Conservation (phyloP, 106 monocot genomes). For the Cymbidium sinense region DNA sequence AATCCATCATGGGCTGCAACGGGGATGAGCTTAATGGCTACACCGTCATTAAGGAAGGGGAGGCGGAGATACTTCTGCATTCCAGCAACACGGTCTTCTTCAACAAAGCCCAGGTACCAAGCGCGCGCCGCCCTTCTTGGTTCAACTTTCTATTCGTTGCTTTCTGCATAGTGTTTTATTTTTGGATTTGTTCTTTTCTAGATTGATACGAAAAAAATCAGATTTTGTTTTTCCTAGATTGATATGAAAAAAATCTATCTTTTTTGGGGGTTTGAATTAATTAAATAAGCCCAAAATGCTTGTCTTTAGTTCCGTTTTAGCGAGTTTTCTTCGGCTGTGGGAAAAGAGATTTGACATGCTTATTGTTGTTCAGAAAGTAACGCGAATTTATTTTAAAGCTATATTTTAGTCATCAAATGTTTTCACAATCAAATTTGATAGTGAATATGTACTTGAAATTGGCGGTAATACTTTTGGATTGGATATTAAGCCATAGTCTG, state of each 20-base stretch:
- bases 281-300: background rate
- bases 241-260: background rate
- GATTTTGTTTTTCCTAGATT: background rate
- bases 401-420: background rate
- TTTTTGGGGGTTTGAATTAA: background rate
- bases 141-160: background rate
- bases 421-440: background rate
- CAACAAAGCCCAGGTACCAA: conserved; percentile 76
- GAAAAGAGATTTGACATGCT: background rate
- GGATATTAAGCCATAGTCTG: background rate
- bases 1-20: conserved; percentile 20
- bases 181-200: background rate
- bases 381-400: background rate
- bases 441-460: background rate
- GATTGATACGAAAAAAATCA: background rate
- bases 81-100: conserved; percentile 67
- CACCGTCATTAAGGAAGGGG: conserved; percentile 71
- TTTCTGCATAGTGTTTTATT: background rate
- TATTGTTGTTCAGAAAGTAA: background rate
- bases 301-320: background rate
- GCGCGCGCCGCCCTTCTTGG: background rate
- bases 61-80: conserved; percentile 85
- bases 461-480: background rate
- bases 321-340: background rate
- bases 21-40: conserved; percentile 44